Conservation (phyloP, 768 basidiomycete genomes). For the Auricularia cornea region DNA sequence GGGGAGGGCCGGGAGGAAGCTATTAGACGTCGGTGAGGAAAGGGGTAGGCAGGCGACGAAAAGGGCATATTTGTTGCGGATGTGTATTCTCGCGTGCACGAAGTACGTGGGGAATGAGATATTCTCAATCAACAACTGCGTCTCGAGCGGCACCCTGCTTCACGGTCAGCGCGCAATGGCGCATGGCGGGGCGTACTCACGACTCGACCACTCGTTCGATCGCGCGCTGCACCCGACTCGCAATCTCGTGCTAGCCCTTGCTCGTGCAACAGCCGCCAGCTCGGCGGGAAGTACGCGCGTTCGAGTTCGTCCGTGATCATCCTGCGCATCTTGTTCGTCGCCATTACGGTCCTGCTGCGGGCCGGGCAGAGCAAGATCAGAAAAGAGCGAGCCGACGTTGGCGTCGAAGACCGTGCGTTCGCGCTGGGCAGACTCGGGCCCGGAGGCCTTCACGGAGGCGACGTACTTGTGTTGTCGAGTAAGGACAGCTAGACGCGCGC, state of each 20-base stretch:
- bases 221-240: conserved; percentile 57
- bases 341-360: too few species aligned
- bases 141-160: not conserved
- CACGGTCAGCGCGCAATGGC: too few species aligned
- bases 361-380: too few species aligned
- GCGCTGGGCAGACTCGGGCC: too few species aligned
- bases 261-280: conserved; percentile 91
- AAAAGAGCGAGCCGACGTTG: too few species aligned
- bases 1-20: too few species aligned
- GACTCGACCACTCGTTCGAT: conserved; percentile 75
- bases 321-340: too few species aligned
- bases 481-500: conserved; percentile 76
- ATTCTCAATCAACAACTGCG: not conserved
- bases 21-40: too few species aligned
- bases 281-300: conserved; percentile 30
- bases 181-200: too few species aligned
- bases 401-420: too few species aligned
- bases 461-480: conserved; percentile 79
- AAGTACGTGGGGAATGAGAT: not conserved
- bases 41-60: too few species aligned
- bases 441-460: conserved; percentile 29
- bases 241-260: conserved; percentile 84
- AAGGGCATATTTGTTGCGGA: not conserved
- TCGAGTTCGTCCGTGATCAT: too few species aligned
- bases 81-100: not conserved